Base-by-base conservation (phyloP, 2,329 filamentous ascomycete genomes). In the Cladorrhinum sp. region DNA sequence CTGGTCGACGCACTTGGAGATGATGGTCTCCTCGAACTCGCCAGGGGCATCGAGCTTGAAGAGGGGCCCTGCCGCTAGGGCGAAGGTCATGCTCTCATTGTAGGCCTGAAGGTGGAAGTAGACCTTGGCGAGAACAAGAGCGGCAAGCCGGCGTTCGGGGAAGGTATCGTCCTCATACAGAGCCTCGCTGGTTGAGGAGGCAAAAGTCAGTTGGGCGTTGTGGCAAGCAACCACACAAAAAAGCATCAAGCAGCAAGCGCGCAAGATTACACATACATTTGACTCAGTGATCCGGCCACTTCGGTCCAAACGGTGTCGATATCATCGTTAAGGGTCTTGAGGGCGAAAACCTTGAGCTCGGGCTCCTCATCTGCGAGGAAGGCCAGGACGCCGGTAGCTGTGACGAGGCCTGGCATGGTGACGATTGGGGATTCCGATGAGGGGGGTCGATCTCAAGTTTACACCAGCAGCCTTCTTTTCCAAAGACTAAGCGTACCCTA, bases 91-190 rank as follows among this genome's bases (percentile, higher is more conserved):
- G 77, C 93, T 97, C 80, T 99, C 95, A 74, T 97, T 95, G 81
- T 99, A 99, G 75, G 95, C 95, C 78, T 97, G 92, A 57, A 99
- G 87, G 74, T 99, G 95, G 74, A 98, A 99, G 80, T 98, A 99
- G 68, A 98, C 92, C 83, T 99, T 99, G 69, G 95, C 90, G 49
- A 96, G 90, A 58, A 99, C 92, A 54, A 99, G 84, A 57, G 95
- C 95, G 58, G 95, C 95, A 59, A 99, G 88, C 75, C 95, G 91
- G 71, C 93, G 91, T 76, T 99, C 90, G 53, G 93, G 90, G 72
- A 99, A 99, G 62, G 85, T 84, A 71, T 96, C 92, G 78, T 99
- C 93, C 83, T 99, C 95, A 77, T 96, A 99, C 55, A 99, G 86
- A 58, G 92, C 91, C 84, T 99, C 95, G 79, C 93, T 98, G 73